These are phyloP conservation scores for Raphanus raphanistrum DNA, from an alignment of 345 rosid genomes.

Conservation along the genomic window DNA sequence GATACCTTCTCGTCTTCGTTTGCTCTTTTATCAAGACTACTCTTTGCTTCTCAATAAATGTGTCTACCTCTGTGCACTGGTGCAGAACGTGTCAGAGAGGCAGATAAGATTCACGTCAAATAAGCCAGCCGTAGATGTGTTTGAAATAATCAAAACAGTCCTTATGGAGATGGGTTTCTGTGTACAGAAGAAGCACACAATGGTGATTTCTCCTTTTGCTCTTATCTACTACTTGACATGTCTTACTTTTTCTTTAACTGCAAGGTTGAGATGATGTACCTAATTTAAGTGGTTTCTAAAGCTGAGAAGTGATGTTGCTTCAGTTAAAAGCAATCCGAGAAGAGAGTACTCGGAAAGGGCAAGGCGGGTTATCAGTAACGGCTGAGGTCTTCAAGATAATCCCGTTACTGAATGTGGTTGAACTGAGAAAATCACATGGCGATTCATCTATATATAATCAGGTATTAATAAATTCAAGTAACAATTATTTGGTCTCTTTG, in stretches of 20 bases:
- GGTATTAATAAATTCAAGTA: slow-evolving; percentile 38
- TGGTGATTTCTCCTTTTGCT: slow-evolving; percentile 40
- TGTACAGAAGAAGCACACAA: slow-evolving; percentile 72
- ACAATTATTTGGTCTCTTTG: not conserved
- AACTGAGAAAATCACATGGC: slow-evolving; percentile 69
- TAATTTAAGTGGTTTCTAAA: not conserved
- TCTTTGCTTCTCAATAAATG: not conserved
- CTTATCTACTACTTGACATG: not conserved
- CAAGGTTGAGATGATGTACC: not conserved
- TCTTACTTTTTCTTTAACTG: not conserved
- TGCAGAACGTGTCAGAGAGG: slow-evolving; percentile 78
- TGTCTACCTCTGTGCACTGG: not conserved
- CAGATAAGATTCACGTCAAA: slow-evolving; percentile 77
- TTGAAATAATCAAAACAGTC: slow-evolving; percentile 60
- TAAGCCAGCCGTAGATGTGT: slow-evolving; percentile 57
- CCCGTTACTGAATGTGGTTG: slow-evolving; percentile 66
- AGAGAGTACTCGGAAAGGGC: slow-evolving; percentile 34
- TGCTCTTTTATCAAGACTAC: slow-evolving; percentile 7
- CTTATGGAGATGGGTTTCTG: slow-evolving; percentile 76
- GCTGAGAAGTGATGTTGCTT: slow-evolving; percentile 12
- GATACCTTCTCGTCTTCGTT: not conserved
- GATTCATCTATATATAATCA: slow-evolving; percentile 71
- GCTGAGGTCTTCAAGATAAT: slow-evolving; percentile 85
- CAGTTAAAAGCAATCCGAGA: slow-evolving; percentile 76
- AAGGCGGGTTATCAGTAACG: slow-evolving; percentile 51